phyloP scores from a whole-genome alignment of 345 rosid genomes.

The Eutrema japonicum region DNA sequence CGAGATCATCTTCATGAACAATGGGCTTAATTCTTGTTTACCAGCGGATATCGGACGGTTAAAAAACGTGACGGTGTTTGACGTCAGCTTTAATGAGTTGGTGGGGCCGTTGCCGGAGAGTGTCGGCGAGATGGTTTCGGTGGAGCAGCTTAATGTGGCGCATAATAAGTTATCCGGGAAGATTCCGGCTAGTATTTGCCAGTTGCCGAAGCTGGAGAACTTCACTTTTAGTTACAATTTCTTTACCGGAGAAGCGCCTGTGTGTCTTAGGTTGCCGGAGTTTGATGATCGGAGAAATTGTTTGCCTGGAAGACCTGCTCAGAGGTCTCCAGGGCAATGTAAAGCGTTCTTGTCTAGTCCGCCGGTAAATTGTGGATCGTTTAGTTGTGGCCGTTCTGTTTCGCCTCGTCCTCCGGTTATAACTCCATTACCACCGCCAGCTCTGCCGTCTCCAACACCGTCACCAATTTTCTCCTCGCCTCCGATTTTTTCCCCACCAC shows the following conservation, averaged over 20 bases:
- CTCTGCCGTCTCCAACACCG: constrained; percentile 56
- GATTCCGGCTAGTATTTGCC: constrained; percentile 64
- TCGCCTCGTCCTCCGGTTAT: constrained; percentile 65
- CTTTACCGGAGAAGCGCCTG: constrained; percentile 74
- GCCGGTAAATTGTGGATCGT: constrained; percentile 63
- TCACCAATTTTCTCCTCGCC: constrained; percentile 46
- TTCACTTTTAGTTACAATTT: constrained; percentile 68
- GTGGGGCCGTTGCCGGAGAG: constrained; percentile 64
- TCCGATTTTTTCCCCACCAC: constrained; percentile 45
- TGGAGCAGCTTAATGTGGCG: constrained; percentile 80
- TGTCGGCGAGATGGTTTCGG: constrained; percentile 58
- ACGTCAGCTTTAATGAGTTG: constrained; percentile 62
- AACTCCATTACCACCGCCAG: constrained; percentile 67
- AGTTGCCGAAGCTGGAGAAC: constrained; percentile 63
- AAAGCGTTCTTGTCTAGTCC: constrained; percentile 53
- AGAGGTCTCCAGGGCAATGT: constrained; percentile 62
- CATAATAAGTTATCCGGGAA: constrained; percentile 65
- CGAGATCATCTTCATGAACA: constrained; percentile 68
- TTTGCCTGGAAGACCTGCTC: constrained; percentile 61
- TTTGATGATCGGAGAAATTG: constrained; percentile 69
- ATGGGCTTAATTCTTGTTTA: constrained; percentile 68
- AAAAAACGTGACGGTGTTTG: constrained; percentile 65
- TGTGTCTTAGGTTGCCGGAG: constrained; percentile 52
- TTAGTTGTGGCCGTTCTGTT: constrained; percentile 67
- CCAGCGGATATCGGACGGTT: constrained; percentile 63